Percentiles rank a stretch among this genome's conserved stretches.
These are phyloP conservation scores for Schizopora paradoxa DNA, from an alignment of 1,284 basidiomycete species.

Conservation along the genomic window DNA sequence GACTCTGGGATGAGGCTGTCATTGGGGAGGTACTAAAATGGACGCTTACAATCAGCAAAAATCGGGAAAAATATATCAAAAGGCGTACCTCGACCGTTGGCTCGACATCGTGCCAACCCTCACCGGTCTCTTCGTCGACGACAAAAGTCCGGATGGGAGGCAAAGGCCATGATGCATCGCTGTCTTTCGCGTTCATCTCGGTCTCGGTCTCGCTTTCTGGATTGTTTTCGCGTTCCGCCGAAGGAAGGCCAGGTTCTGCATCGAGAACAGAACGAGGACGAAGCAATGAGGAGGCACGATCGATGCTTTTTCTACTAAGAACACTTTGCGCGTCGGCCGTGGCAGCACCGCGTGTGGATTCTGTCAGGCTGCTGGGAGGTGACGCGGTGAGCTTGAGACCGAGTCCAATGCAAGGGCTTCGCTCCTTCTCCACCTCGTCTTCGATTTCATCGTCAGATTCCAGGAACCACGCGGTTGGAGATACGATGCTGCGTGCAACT, in stretches of 20 bases:
- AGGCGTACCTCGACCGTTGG: constrained; percentile 9
- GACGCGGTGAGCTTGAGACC: not conserved
- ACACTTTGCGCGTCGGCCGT: too few species aligned
- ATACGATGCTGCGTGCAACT: constrained; percentile 2
- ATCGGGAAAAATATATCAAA: not conserved
- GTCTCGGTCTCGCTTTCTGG: not conserved
- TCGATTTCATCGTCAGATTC: constrained; percentile 11
- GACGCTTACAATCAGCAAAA: not conserved
- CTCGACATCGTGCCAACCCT: constrained; percentile 11
- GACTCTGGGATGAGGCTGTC: not conserved
- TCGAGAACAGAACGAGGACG: too few species aligned
- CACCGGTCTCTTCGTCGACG: constrained; percentile 11
- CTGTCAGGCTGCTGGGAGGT: not conserved
- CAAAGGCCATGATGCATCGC: constrained; percentile 9
- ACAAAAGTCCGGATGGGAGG: constrained; percentile 12
- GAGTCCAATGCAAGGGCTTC: not conserved
- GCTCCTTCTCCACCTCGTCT: not conserved
- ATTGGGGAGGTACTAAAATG: constrained; percentile 7
- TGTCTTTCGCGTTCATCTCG: not conserved
- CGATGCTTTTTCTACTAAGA: too few species aligned
- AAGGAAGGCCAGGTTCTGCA: too few species aligned
- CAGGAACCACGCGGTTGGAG: constrained; percentile 15
- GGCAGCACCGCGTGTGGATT: not conserved
- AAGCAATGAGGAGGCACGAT: too few species aligned
- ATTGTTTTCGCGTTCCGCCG: constrained; percentile 4